phyloP scores from a whole-genome alignment of 2,329 filamentous ascomycete species.

The Aspergillus unguis region DNA sequence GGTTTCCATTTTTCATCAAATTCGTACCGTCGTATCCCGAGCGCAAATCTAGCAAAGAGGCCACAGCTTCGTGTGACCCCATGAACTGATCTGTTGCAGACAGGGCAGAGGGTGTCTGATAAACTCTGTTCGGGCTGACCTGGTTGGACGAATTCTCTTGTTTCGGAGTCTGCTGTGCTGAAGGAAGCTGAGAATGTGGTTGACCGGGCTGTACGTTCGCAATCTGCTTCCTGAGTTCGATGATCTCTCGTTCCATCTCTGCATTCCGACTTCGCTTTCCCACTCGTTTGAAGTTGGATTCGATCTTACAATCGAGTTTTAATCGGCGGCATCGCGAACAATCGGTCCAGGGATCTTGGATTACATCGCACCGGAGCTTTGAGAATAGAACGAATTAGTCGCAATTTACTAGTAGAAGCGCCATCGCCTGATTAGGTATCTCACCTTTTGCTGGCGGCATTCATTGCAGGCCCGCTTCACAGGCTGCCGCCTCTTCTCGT shows the following conservation, averaged over 20 bases:
- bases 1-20: conserved; percentile 49
- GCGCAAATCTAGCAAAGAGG: conserved; percentile 49
- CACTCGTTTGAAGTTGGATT: conserved; percentile 66
- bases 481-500: conserved; percentile 45
- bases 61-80: conserved; percentile 50
- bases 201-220: conserved; percentile 34
- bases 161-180: conserved; percentile 32
- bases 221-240: conserved; percentile 50
- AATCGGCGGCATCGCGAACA: conserved; percentile 63
- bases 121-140: conserved; percentile 31
- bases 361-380: conserved; percentile 65
- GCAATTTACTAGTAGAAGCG: neutral
- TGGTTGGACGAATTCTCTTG: conserved; percentile 36
- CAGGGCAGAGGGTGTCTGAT: conserved; percentile 35
- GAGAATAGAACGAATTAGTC: conserved; percentile 8
- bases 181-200: conserved; percentile 19
- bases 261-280: conserved; percentile 65
- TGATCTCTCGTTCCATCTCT: conserved; percentile 59
- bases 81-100: conserved; percentile 43
- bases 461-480: conserved; percentile 66
- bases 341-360: conserved; percentile 60
- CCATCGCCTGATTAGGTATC: neutral
- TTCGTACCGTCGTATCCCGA: conserved; percentile 45
- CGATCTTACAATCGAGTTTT: conserved; percentile 62
- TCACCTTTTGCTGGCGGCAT: conserved; percentile 67